Conservation (phyloP, 1,284 basidiomycete genomes). For the Puccinia horiana region DNA sequence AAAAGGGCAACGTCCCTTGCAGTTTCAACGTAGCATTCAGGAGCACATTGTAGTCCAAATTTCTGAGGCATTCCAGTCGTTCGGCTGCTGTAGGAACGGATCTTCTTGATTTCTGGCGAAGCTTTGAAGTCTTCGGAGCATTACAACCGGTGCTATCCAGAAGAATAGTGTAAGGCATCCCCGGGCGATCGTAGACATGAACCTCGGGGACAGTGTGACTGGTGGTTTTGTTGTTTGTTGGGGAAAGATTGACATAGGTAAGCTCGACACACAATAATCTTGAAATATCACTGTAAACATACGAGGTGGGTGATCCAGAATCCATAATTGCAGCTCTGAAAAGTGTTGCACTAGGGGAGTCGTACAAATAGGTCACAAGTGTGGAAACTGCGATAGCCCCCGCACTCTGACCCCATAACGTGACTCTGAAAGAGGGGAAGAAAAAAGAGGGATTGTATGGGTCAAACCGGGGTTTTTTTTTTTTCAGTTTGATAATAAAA, state of each 20-base stretch:
- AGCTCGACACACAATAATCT: neutral
- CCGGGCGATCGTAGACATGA: conserved; percentile 51
- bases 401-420: conserved; percentile 47
- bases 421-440: conserved; percentile 4
- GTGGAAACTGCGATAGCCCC: conserved; percentile 36
- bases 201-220: conserved; percentile 48
- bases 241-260: neutral
- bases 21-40: conserved; percentile 23
- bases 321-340: conserved; percentile 60
- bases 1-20: conserved; percentile 19
- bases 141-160: conserved; percentile 27
- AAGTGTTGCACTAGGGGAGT: conserved; percentile 43
- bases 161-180: conserved; percentile 53
- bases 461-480: neutral
- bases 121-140: neutral
- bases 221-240: conserved; percentile 31
- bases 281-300: conserved; percentile 51
- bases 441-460: neutral
- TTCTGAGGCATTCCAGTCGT: conserved; percentile 40
- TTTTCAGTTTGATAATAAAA: neutral
- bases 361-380: conserved; percentile 29
- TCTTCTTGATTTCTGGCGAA: neutral
- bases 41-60: neutral
- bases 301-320: conserved; percentile 57
- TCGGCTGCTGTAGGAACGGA: neutral